Evolutionary conservation across 1,284 basidiomycete species (phyloP), one percentile per base, ranked within the genome.

Genomic region (Coriolopsis trogii): DNA sequence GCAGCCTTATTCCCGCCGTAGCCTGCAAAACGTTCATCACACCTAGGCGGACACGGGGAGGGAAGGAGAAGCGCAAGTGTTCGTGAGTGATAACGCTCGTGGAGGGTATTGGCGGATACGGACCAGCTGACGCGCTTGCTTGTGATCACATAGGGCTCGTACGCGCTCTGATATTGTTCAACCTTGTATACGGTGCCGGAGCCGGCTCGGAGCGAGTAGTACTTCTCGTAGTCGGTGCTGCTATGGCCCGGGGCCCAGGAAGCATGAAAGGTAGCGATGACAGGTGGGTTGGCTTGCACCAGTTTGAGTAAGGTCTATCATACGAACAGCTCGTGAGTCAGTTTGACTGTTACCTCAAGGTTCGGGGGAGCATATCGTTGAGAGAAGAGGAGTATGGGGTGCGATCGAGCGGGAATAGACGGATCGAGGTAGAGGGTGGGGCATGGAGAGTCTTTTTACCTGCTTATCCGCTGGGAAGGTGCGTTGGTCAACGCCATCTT

Each of bases 1-100:
- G 82, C 82, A 1, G 84, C 84, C 63, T 85, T 86, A 70, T 86
- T 86, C 25, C 76, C 82, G 15, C 91, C 91, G 66, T 93, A 93
- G 1, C 91, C 91, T 41, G 91, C 79, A 63, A 94, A 94, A n/a
- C 91, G 81, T 64, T 93, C 91, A 63, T 93, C 91, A 63, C 91
- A 93, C 89, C 81, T 83, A 16, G n/a, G 9, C 12, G n/a, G 12
- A 21, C 33, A 28, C 30, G 50, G 45, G 46, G 34, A 30, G 45
- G 49, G 44, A 46, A 41, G 9, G n/a, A 34, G 33, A 51, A 41
- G 38, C 41, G 24, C 51, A 20, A 23, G 10, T 18, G 23, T 25
- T 31, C 34, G 25, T 42, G 25, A 15, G 23, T n/a, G n/a, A n/a
- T n/a, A n/a, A n/a, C n/a, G n/a, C n/a, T n/a, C n/a, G n/a, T n/a